phyloP scores from a whole-genome alignment of 257 asterid species.

The Paraleonurus japonicus region DNA sequence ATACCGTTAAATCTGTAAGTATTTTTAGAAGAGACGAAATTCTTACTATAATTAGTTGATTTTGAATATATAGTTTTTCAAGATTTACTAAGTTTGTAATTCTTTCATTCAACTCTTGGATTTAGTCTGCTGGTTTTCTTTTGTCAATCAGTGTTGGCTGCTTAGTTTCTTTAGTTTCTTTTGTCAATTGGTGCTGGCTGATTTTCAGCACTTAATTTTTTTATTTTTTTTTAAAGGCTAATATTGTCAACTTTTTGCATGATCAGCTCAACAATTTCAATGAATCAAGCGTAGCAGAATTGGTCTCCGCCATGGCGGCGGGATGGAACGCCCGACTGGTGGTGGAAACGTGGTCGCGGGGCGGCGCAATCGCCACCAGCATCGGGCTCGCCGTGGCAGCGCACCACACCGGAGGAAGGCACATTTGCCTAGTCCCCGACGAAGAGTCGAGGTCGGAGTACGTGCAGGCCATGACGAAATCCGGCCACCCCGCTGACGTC shows the following conservation, averaged over 20 bases:
- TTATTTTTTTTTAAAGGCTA: no score
- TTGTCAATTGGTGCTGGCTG: no score
- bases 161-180: no score
- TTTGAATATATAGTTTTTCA: no score
- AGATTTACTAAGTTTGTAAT: no score
- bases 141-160: no score
- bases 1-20: slow-evolving; percentile 83
- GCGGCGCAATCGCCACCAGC: slow-evolving; percentile 65
- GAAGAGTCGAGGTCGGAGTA: slow-evolving; percentile 49
- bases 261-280: slow-evolving; percentile 44
- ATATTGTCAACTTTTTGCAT: no score
- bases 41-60: no score
- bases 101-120: no score
- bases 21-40: no score
- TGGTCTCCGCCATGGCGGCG: slow-evolving; percentile 85
- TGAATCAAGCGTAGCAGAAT: slow-evolving; percentile 70
- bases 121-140: no score
- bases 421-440: slow-evolving; percentile 67
- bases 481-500: slow-evolving; percentile 36
- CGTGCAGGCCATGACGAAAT: slow-evolving; percentile 36
- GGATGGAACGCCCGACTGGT: slow-evolving; percentile 79
- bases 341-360: slow-evolving; percentile 80
- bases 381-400: slow-evolving; percentile 75
- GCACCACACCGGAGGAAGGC: slow-evolving; percentile 65
- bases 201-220: no score